Evolutionary conservation across 257 asterid genomes (phyloP), one percentile per base, ranked within the genome.

Genomic region (Nyctanthes arbortristis): DNA sequence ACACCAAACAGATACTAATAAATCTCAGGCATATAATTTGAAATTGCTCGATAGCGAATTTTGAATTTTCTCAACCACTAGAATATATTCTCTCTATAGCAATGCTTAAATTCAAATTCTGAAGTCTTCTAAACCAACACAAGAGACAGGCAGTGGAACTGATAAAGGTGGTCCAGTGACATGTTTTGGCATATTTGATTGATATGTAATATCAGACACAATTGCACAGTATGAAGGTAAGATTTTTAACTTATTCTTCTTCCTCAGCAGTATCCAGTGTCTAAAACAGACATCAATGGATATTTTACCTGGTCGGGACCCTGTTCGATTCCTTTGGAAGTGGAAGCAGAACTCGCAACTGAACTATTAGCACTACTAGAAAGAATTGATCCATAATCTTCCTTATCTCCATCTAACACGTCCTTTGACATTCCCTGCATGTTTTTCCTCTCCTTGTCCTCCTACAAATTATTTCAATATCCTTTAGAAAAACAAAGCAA

Each of bases 271-370:
- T 4, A 8, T 43, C 54, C 1, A 16, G 54, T n/a, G 16, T 1
- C n/a, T 0, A 14, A 1, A 16, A 3, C 1, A n/a, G 10, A 45
- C 25, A 20, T 49, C n/a, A n/a, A n/a, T 16, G 47, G 32, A 59
- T 36, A 28, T n/a, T 66, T 45, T 70, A 54, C 87, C 89, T 85
- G 91, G 74, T 77, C 73, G 8, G 80, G 67, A 49, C 61, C 73
- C 54, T 47, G 68, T 25, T 85, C 84, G 13, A 83, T 80, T 77
- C 87, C 71, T 76, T 78, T 89, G 56, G 97, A 82, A 47, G 82
- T 75, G 5, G 96, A 87, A 77, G 96, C 87, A 68, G 92, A 84
- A 86, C 88, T 84, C 71, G 88, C 78, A 25, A 75, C 78, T 31
- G 86, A 87, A 77, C 85, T 82, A 64, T 79, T 68, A 52, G 81